phyloP scores from a whole-genome alignment of 2,329 filamentous ascomycete genomes.

The Epichloe bromicola region DNA sequence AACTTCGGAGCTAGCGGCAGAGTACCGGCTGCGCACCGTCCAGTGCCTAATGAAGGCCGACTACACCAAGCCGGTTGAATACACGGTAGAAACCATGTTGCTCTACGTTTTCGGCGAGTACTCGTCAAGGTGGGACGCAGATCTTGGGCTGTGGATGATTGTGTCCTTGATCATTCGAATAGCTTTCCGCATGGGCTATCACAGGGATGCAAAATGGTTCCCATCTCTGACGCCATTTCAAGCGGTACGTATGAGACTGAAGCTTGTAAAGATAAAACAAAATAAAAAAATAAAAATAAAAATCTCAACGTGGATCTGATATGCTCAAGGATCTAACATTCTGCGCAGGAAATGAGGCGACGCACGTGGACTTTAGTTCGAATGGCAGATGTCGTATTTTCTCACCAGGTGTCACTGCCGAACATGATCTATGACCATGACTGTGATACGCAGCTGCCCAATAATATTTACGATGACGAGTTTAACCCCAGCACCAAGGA shows the following conservation, averaged over 20 bases:
- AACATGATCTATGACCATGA: conserved; percentile 62
- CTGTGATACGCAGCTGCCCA: conserved; percentile 61
- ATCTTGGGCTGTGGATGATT: conserved; percentile 51
- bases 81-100: conserved; percentile 67
- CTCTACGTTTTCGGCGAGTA: conserved; percentile 68
- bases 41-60: conserved; percentile 67
- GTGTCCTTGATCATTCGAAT: conserved; percentile 41
- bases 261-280: no score
- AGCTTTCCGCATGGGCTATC: conserved; percentile 60
- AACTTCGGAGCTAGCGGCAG: conserved; percentile 43
- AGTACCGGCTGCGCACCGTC: conserved; percentile 60
- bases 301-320: no score
- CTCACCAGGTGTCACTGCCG: conserved; percentile 55
- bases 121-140: conserved; percentile 58
- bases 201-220: conserved; percentile 66
- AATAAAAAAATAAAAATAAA: no score
- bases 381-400: conserved; percentile 64
- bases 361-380: conserved; percentile 58
- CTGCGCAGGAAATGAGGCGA: conserved; percentile 51
- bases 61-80: conserved; percentile 60
- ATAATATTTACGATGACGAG: conserved; percentile 73
- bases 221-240: conserved; percentile 59
- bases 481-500: conserved; percentile 55
- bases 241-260: conserved; percentile 33
- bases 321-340: neutral